phyloP scores from a whole-genome alignment of 208 protist species.

The Tritrichomonas musculus region DNA sequence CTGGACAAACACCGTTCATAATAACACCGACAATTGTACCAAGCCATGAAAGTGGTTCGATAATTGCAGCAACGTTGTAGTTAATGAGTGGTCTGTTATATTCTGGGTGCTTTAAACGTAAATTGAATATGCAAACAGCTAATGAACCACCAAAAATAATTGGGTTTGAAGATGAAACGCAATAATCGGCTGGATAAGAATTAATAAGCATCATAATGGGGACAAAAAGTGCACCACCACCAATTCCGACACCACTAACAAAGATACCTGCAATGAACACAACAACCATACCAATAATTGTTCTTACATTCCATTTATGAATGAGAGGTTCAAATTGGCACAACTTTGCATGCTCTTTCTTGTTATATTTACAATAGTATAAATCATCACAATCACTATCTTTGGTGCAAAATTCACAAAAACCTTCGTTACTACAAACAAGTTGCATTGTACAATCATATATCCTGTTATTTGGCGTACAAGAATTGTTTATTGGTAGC shows the following conservation, averaged over 20 bases:
- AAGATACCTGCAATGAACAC: slow-evolving; percentile 32
- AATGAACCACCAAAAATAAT: slow-evolving; percentile 40
- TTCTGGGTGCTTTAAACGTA: neutral
- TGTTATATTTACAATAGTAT: neutral
- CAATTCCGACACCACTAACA: slow-evolving; percentile 32
- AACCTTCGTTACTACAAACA: neutral
- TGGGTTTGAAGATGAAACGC: slow-evolving; percentile 36
- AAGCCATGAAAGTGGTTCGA: slow-evolving; percentile 39
- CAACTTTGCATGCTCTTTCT: neutral
- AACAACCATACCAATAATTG: neutral
- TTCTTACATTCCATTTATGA: neutral
- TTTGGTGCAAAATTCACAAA: neutral
- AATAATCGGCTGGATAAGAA: slow-evolving; percentile 23
- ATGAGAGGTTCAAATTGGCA: neutral
- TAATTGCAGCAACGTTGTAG: slow-evolving; percentile 35
- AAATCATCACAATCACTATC: neutral
- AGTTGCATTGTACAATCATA: neutral
- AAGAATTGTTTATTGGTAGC: neutral
- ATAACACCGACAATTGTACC: slow-evolving; percentile 41
- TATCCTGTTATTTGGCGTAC: neutral
- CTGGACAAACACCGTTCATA: slow-evolving; percentile 35
- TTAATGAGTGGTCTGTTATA: slow-evolving; percentile 38
- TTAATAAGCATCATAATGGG: slow-evolving; percentile 33
- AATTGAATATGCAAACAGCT: slow-evolving; percentile 34
- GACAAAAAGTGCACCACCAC: slow-evolving; percentile 41